A percentile compares a stretch with the other conserved stretches of the same genome.
Evolutionary conservation across 441 rosid genomes (phyloP).

Genomic region (Mallotus japonicus): DNA sequence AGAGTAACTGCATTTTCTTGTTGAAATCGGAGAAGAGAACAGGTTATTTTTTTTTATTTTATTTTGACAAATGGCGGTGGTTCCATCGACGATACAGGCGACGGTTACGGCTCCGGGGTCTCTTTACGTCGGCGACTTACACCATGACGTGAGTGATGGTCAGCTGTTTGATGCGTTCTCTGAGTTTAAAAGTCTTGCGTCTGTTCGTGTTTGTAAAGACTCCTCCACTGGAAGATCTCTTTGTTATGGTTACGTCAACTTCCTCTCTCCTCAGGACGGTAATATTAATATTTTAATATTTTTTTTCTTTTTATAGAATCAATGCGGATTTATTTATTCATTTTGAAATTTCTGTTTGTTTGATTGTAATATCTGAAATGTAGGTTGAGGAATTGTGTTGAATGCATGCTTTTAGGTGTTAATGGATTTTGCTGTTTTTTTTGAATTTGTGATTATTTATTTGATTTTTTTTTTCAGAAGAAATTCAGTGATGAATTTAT

Average conservation of each 20-base stretch:
- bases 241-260: constrained; percentile 86
- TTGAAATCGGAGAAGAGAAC: too few relatives aligned
- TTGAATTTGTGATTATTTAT: background rate
- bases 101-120: constrained; percentile 43
- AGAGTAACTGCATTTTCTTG: constrained; percentile 7
- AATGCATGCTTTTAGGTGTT: background rate
- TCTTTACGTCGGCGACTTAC: constrained; percentile 75
- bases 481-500: background rate
- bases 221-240: constrained; percentile 56
- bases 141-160: constrained; percentile 51
- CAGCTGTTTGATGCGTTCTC: constrained; percentile 50
- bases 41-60: background rate
- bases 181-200: constrained; percentile 55
- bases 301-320: background rate
- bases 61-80: constrained; percentile 33
- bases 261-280: constrained; percentile 27
- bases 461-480: background rate
- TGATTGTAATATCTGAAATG: background rate
- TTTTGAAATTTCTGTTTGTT: background rate
- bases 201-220: constrained; percentile 71
- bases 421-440: background rate
- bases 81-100: constrained; percentile 37
- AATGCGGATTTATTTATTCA: background rate
- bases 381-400: background rate
- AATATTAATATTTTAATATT: background rate